phyloP scores from a whole-genome alignment of 306 rosid genomes.

The Casuarina glauca region DNA sequence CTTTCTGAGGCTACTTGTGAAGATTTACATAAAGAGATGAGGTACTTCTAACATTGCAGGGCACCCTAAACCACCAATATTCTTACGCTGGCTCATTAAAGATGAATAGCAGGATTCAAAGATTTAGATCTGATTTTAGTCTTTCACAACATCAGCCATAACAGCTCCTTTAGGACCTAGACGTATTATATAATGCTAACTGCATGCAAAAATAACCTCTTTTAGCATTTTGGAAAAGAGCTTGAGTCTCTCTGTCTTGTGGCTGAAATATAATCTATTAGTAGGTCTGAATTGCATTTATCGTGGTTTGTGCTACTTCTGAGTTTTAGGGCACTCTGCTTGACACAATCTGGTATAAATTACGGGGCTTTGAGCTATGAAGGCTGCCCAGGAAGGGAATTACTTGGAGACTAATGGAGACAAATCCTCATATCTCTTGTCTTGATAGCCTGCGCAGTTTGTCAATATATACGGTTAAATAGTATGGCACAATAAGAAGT shows the following conservation, averaged over 20 bases:
- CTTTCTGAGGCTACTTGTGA: no score
- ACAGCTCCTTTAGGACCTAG: neutral
- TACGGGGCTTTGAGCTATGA: neutral
- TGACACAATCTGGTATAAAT: neutral
- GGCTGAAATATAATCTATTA: neutral
- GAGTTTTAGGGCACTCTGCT: neutral
- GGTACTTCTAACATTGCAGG: neutral
- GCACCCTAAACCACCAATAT: neutral
- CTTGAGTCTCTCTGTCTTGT: neutral
- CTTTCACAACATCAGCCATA: neutral
- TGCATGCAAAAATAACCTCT: neutral
- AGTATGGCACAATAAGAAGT: neutral
- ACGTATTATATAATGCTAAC: neutral
- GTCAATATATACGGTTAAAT: neutral
- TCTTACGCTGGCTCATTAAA: neutral
- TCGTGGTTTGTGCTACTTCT: neutral
- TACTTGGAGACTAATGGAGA: neutral
- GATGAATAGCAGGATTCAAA: neutral
- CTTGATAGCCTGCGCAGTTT: neutral
- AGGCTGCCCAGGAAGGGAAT: neutral
- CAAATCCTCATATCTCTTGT: neutral
- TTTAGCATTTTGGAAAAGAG: neutral
- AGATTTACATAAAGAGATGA: no score
- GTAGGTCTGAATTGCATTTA: neutral
- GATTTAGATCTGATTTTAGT: neutral